Evolutionary conservation across 2,329 filamentous ascomycete genomes (phyloP).

Genomic region (Trichoderma sp.): DNA sequence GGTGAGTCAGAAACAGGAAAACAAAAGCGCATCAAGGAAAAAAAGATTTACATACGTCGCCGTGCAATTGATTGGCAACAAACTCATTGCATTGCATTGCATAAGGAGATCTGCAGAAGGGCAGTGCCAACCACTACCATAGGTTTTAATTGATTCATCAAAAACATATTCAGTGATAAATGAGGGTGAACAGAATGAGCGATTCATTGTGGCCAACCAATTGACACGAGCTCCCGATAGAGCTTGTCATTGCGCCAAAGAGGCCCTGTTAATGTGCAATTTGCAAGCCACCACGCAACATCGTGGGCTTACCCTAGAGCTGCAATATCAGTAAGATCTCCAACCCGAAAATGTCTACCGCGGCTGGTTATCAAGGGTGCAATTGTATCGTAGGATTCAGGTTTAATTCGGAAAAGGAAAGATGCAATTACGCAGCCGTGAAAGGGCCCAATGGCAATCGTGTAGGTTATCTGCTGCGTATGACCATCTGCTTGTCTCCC

Average conservation of each 20-base stretch:
- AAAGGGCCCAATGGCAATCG: not conserved
- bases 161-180: not conserved
- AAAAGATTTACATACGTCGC: constrained; percentile 9
- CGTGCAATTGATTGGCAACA: constrained; percentile 9
- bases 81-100: not conserved
- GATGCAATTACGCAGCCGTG: not conserved
- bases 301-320: constrained; percentile 14
- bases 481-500: not conserved
- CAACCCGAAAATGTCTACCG: not conserved
- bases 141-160: no score
- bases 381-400: not conserved
- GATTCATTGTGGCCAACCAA: constrained; percentile 24
- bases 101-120: not conserved
- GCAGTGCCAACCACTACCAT: not conserved
- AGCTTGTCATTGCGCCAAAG: constrained; percentile 24
- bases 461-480: not conserved
- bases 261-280: constrained; percentile 9
- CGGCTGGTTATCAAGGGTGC: not conserved
- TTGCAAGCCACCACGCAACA: not conserved
- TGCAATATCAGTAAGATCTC: not conserved
- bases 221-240: constrained; percentile 23
- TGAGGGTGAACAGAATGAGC: not conserved
- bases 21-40: constrained; percentile 14
- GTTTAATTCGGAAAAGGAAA: no score
- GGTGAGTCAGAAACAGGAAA: constrained; percentile 13